A percentile compares a stretch with the other conserved stretches of the same genome.
phyloP scores from a whole-genome alignment of 2,329 filamentous ascomycete species.

The Trichoderma atroviride region DNA sequence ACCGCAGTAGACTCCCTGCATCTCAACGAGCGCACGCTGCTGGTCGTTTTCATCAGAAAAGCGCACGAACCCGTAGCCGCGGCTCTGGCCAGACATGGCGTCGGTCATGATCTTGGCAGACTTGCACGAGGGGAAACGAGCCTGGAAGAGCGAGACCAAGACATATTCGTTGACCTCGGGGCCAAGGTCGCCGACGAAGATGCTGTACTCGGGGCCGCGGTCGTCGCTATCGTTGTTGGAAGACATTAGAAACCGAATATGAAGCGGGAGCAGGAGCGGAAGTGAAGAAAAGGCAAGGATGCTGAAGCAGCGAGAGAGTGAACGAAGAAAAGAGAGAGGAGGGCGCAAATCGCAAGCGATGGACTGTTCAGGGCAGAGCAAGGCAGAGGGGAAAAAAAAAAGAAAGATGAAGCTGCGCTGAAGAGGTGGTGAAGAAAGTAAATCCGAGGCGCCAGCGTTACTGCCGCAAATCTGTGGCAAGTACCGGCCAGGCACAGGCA shows the following conservation, averaged over 20 bases:
- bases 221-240: constrained; percentile 70
- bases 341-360: background rate
- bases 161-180: constrained; percentile 99
- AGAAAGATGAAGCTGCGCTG: background rate
- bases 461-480: constrained; percentile 16
- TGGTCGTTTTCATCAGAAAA: constrained; percentile 96
- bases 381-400: background rate
- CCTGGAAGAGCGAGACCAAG: constrained; percentile 94
- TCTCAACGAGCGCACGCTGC: constrained; percentile 92
- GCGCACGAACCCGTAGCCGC: constrained; percentile 96
- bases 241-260: constrained; percentile 21
- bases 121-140: constrained; percentile 95
- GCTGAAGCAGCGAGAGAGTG: background rate
- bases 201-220: constrained; percentile 92
- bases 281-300: background rate
- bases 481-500: constrained; percentile 16
- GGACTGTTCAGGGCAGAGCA: background rate
- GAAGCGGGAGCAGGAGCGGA: background rate
- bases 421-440: constrained; percentile 22
- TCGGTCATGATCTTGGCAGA: constrained; percentile 99
- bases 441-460: constrained; percentile 20
- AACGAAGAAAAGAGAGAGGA: background rate
- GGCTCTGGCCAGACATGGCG: constrained; percentile 94
- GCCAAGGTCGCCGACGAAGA: constrained; percentile 96
- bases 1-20: constrained; percentile 99